A percentile compares a stretch with the other conserved stretches of the same genome.
Conservation (phyloP, 495 filamentous ascomycete genomes). For the Hypomontagnella monticulosa region DNA sequence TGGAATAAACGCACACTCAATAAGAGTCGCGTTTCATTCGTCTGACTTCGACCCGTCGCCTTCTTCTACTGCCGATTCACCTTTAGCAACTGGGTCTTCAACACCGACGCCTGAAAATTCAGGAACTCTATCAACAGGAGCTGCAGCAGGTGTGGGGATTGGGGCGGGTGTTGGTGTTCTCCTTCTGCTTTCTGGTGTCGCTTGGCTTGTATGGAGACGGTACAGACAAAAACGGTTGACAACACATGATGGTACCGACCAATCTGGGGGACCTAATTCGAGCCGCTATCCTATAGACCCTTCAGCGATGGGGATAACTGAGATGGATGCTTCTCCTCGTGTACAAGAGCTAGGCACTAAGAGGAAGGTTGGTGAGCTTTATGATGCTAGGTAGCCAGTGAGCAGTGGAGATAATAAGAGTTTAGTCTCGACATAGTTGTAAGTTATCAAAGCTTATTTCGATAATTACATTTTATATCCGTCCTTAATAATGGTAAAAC, state of each 20-base stretch:
- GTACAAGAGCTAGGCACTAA: constrained; percentile 9
- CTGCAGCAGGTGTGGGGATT: constrained; percentile 2
- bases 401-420: too few species aligned
- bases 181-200: neutral
- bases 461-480: too few species aligned
- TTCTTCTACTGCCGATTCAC: neutral
- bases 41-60: constrained; percentile 18
- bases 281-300: neutral
- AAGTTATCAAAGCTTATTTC: too few species aligned
- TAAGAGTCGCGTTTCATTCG: constrained; percentile 31
- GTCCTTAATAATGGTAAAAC: too few species aligned
- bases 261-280: neutral
- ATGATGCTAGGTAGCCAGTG: too few species aligned
- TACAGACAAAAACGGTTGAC: neutral
- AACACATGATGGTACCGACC: neutral
- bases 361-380: neutral
- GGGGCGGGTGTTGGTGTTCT: constrained; percentile 6
- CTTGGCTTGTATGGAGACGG: constrained; percentile 1
- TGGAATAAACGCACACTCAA: constrained; percentile 35
- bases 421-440: too few species aligned
- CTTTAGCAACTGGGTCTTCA: neutral
- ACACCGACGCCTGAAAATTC: neutral
- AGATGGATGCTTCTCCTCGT: neutral
- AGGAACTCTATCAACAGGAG: neutral
- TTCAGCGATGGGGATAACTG: neutral